Evolutionary conservation across 2,329 filamentous ascomycete genomes (phyloP), one percentile per base, ranked within the genome.

Genomic region (Xylariaceae sp.): DNA sequence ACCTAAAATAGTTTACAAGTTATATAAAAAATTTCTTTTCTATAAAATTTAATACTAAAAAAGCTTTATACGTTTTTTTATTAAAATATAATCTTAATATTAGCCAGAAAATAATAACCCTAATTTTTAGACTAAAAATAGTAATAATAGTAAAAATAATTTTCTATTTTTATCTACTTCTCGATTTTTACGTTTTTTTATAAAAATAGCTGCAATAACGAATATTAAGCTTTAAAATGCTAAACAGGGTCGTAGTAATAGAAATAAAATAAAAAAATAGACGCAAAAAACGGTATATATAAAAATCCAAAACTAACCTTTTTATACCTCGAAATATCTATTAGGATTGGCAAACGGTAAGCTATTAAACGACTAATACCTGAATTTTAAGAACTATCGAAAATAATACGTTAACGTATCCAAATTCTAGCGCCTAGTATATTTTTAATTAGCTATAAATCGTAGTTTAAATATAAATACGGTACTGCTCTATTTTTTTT

Each of bases 281-380:
- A 33, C n/a, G 8, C 37, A 44, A 14, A 25, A 51, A 22, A 8
- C n/a, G 16, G 7, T 27, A 27, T 21, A 20, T n/a, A 37, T 12
- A 6, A 37, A 19, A 2, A 44, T 53, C 22, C 43, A 40, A 14
- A 36, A 46, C 20, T 39, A 44, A 16, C 48, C 50, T 8, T 56
- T 45, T 20, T 54, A 50, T 44, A 54, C 51, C 21, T 53, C 50
- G 2, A 25, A 45, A n/a, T 58, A 49, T 32, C 48, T 58, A 16
- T 40, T 39, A 17, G 55, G 83, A 81, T 52, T 80, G 74, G 17
- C 79, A 75, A 77, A 80, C 79, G 53, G 42, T 14, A 39, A 44
- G 22, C 42, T 48, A 10, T 46, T 64, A 16, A 62, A 68, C 38
- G 6, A 55, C 36, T 14, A 36, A 27, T 67, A 58, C n/a, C n/a